These are phyloP conservation scores for Xylariaceae sp. DNA, from an alignment of 2,329 filamentous ascomycete species.

Conservation along the genomic window DNA sequence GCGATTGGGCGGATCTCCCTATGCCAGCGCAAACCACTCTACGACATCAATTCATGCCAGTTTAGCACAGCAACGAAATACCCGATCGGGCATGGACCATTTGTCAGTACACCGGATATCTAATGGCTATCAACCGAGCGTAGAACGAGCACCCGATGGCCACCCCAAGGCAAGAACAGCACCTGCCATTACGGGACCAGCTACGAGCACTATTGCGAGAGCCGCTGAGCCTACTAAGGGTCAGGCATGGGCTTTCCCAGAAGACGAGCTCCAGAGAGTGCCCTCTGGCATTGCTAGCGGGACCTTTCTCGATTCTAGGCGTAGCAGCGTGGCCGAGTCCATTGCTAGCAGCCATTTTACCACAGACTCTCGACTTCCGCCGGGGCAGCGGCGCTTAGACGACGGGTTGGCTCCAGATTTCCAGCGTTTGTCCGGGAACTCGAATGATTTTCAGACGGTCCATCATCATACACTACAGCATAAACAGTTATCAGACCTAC, in stretches of 20 bases:
- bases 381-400: slow-evolving; percentile 66
- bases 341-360: slow-evolving; percentile 76
- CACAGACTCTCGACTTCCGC: slow-evolving; percentile 64
- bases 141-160: slow-evolving; percentile 51
- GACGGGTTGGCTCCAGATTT: slow-evolving; percentile 47
- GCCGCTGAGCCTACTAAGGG: slow-evolving; percentile 77
- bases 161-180: slow-evolving; percentile 56
- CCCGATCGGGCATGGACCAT: slow-evolving; percentile 46
- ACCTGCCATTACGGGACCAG: slow-evolving; percentile 69
- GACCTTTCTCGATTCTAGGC: slow-evolving; percentile 58
- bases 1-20: slow-evolving; percentile 64
- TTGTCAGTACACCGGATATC: slow-evolving; percentile 55
- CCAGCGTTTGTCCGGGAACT: slow-evolving; percentile 44
- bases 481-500: slow-evolving; percentile 62
- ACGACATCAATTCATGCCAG: slow-evolving; percentile 68
- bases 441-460: slow-evolving; percentile 51
- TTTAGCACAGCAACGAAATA: slow-evolving; percentile 61
- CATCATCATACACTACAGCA: slow-evolving; percentile 76
- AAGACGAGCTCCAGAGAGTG: slow-evolving; percentile 56
- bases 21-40: slow-evolving; percentile 71
- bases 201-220: slow-evolving; percentile 57
- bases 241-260: slow-evolving; percentile 78
- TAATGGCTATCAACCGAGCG: slow-evolving; percentile 58
- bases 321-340: slow-evolving; percentile 72
- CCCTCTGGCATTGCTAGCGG: slow-evolving; percentile 42